Percentiles rank a stretch among this genome's conserved stretches.
Evolutionary conservation across 2,329 filamentous ascomycete genomes (phyloP).

Genomic region (Fusarium staphyleae): DNA sequence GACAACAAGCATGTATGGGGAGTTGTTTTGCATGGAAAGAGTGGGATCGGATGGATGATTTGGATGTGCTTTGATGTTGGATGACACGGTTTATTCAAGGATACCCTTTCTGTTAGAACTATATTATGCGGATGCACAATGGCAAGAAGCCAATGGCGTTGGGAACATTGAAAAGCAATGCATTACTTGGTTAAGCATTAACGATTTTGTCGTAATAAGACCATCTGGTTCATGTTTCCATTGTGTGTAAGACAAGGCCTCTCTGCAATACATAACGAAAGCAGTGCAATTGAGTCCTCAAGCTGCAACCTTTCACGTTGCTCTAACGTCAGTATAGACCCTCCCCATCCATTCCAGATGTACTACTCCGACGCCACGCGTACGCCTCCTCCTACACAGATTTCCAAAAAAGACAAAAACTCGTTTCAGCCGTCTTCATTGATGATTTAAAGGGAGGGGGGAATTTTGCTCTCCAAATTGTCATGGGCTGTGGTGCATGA

Average conservation of each 20-base stretch:
- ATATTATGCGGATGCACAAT: constrained; percentile 26
- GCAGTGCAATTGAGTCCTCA: too few species aligned
- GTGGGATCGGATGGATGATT: constrained; percentile 8
- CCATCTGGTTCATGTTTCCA: neutral
- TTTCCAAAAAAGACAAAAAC: too few species aligned
- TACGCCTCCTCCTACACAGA: too few species aligned
- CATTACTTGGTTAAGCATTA: neutral
- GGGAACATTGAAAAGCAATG: constrained; percentile 15
- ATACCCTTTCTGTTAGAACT: constrained; percentile 37
- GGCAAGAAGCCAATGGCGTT: constrained; percentile 34
- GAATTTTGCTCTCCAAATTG: neutral
- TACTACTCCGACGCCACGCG: too few species aligned
- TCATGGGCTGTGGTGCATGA: constrained; percentile 16
- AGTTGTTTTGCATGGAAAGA: neutral
- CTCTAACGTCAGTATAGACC: too few species aligned
- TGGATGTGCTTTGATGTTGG: constrained; percentile 29
- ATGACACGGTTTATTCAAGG: constrained; percentile 34
- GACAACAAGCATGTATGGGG: neutral
- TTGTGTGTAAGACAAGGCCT: too few species aligned
- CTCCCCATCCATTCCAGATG: too few species aligned
- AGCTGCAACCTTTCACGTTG: too few species aligned
- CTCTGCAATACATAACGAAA: too few species aligned
- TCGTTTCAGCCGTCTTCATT: too few species aligned
- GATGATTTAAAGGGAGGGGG: neutral
- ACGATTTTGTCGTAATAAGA: neutral